Base-by-base conservation (phyloP, 108 stramenopile genomes). In the Stephanodiscus minutulus region DNA sequence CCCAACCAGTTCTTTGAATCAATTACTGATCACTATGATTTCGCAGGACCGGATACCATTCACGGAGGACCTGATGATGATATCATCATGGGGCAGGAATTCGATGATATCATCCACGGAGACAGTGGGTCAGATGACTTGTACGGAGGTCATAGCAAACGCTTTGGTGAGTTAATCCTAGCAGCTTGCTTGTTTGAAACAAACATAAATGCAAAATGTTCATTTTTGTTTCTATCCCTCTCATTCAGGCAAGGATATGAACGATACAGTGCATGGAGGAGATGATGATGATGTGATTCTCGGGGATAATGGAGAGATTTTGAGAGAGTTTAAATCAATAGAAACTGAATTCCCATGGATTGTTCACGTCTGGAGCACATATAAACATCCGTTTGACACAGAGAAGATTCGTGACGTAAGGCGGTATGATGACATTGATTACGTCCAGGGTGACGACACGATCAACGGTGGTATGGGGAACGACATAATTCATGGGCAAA, bases 241-340 rank as follows among this genome's bases (percentile, higher is more conserved):
- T 15, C 28, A 10, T 13, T 24, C 54, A 55, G 76, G 76, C 12
- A 57, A 52, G 13, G 76, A 77, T 52, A 28, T 18, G 17, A 60
- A 66, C 21, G 76, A 77, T 36, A 29, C 44, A 27, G 36, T 77
- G 18, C n/a, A 37, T 24, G 76, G 76, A 3, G 68, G 63, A 28
- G 50, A 43, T 17, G 59, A 41, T 20, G 50, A 64, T 22, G 76
- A 77, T 53, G 60, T 61, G 28, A 70, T 77, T 20, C 44, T 77
- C 1, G 76, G 76, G n/a, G 76, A 77, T 57, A 77, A 77, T 27
- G 76, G 76, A 25, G 61, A 70, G 31, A 77, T 77, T 61, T 27
- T 77, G 31, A 66, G 76, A n/a, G 54, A 61, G 29, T 54, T 57
- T 3, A 33, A 43, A 6, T n/a, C 12, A 17, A 57, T 57, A 17